Conservation (phyloP, 2,329 filamentous ascomycete genomes). For the Penicillium sp. region DNA sequence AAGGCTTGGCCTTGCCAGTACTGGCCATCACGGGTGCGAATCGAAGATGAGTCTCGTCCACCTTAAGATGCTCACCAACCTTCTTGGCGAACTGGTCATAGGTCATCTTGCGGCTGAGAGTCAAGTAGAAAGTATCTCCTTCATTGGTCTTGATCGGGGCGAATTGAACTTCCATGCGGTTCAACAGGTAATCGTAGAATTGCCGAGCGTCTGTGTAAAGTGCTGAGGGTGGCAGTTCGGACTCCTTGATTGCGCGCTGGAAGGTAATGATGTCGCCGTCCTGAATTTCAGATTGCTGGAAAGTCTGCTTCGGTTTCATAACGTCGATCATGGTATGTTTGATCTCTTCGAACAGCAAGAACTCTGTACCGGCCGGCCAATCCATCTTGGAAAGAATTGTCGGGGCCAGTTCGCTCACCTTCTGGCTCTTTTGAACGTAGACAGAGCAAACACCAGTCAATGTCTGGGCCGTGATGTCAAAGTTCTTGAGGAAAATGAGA, state of each 20-base stretch:
- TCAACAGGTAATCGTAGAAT: conserved; percentile 91
- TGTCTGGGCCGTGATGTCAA: conserved; percentile 74
- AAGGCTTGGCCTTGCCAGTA: conserved; percentile 72
- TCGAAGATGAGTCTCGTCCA: conserved; percentile 82
- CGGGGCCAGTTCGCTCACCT: conserved; percentile 78
- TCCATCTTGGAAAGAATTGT: conserved; percentile 78
- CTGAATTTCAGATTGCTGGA: conserved; percentile 90
- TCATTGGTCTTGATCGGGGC: conserved; percentile 58
- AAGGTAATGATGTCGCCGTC: conserved; percentile 97
- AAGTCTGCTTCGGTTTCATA: conserved; percentile 85
- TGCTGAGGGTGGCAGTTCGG: conserved; percentile 43
- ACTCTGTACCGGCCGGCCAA: conserved; percentile 74
- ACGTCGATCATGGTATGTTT: conserved; percentile 96
- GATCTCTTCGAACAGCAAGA: conserved; percentile 90
- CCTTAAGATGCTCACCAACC: conserved; percentile 72
- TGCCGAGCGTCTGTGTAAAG: conserved; percentile 68
- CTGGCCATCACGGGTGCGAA: conserved; percentile 82
- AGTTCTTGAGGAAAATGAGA: conserved; percentile 89
- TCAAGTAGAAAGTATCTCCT: conserved; percentile 70
- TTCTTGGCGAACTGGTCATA: conserved; percentile 86
- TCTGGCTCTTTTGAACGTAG: conserved; percentile 84
- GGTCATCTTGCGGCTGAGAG: conserved; percentile 80
- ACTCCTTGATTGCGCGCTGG: conserved; percentile 62
- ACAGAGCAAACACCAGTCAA: conserved; percentile 77
- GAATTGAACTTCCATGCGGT: conserved; percentile 78